Evolutionary conservation across 108 stramenopile species (phyloP).

Genomic region (Tribonema minus): DNA sequence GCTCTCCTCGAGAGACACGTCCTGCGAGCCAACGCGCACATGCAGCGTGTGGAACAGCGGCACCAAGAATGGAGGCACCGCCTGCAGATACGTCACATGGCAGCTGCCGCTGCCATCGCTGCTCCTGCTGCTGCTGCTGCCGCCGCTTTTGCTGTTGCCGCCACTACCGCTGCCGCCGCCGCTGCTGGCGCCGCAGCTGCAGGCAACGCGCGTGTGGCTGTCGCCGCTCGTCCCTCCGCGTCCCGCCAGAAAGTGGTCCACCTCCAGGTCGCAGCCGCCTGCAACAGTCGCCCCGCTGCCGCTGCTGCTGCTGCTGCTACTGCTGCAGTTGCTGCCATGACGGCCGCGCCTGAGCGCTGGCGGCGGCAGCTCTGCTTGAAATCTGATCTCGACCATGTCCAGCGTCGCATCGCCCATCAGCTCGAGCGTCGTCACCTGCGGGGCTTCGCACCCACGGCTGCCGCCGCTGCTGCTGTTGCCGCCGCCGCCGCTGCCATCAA

Average conservation of each 20-base stretch:
- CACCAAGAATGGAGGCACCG: slow-evolving; percentile 26
- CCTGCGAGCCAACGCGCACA: not conserved
- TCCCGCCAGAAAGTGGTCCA: slow-evolving; percentile 26
- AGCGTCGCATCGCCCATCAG: not conserved
- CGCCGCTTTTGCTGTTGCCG: slow-evolving; percentile 21
- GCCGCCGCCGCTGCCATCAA: not conserved
- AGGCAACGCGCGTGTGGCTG: slow-evolving; percentile 5
- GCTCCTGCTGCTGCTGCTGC: slow-evolving; percentile 1
- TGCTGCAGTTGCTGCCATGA: not conserved
- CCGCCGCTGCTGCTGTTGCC: not conserved
- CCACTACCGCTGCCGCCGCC: slow-evolving; percentile 3
- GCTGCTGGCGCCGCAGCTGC: not conserved
- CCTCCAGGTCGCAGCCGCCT: not conserved
- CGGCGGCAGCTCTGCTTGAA: too few relatives aligned
- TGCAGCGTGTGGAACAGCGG: slow-evolving; percentile 23
- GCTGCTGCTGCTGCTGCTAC: not conserved
- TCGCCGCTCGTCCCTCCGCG: slow-evolving; percentile 36
- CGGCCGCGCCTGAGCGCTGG: too few relatives aligned
- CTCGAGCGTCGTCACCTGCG: not conserved
- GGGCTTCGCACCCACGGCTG: slow-evolving; percentile 5
- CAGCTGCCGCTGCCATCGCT: not conserved
- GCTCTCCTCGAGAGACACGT: not conserved
- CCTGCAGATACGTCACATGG: slow-evolving; percentile 12
- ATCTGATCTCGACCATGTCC: too few relatives aligned
- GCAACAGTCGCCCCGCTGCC: too few relatives aligned